These are phyloP conservation scores for Monosporozyma solicola DNA, from an alignment of 805 yeast genomes.

Conservation along the genomic window DNA sequence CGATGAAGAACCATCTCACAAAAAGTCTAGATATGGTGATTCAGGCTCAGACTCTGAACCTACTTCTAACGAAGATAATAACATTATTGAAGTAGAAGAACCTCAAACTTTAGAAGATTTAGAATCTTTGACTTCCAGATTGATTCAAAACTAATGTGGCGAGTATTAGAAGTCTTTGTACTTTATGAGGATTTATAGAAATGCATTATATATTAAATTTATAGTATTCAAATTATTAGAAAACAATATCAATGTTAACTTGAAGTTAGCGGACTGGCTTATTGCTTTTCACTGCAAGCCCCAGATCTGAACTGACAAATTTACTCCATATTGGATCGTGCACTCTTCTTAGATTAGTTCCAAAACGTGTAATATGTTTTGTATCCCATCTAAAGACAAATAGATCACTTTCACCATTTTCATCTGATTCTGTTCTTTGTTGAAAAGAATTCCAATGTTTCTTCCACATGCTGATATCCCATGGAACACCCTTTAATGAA, in stretches of 20 bases:
- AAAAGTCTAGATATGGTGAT: conserved; percentile 10
- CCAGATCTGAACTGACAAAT: conserved; percentile 21
- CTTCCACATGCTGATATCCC: conserved; percentile 28
- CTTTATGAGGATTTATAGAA: neutral
- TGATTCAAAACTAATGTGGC: conserved; percentile 18
- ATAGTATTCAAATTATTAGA: neutral
- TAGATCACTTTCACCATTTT: conserved; percentile 5
- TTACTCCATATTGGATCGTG: conserved; percentile 24
- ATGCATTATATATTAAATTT: neutral
- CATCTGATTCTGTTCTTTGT: neutral
- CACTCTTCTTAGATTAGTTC: conserved; percentile 16
- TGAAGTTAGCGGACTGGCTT: neutral
- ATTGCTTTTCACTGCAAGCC: conserved; percentile 11
- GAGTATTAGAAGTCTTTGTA: neutral
- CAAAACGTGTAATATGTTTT: conserved; percentile 7
- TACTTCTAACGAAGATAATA: conserved; percentile 27
- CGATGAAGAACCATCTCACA: conserved; percentile 21
- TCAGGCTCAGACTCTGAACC: conserved; percentile 9
- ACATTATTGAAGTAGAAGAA: conserved; percentile 65
- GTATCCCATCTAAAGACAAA: conserved; percentile 18
- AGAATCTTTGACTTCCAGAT: conserved; percentile 69
- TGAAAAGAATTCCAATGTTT: conserved; percentile 18
- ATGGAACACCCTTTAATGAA: conserved; percentile 22
- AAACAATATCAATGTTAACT: neutral
- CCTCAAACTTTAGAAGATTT: conserved; percentile 90